Evolutionary conservation across 305 asterid species (phyloP), one percentile per base, ranked within the genome.

Genomic region (Plantago coronopus): DNA sequence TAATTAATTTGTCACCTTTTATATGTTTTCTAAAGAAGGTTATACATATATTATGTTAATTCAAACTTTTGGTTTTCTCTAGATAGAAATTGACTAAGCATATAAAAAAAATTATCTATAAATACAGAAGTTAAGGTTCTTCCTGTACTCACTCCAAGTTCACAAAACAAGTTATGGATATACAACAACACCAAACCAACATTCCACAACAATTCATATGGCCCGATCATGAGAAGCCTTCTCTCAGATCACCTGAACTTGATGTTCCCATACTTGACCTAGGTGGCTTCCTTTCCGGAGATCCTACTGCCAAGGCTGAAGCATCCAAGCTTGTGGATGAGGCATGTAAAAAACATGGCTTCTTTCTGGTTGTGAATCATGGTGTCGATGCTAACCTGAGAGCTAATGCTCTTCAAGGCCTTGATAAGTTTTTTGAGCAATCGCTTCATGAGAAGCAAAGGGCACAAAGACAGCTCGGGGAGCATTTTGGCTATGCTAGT

Each of bases 401-500:
- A 14, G 17, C 29, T 2, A 63, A 70, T 13, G 84, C 87, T 3
- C 83, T 78, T 29, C 60, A 18, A 27, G 61, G 40, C 62, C 74
- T 83, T 79, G 72, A 72, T 31, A 27, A n/a, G 4, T 80, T 80
- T 72, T 83, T 83, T 21, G 76, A 70, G 13, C 72, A 69, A 13
- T 74, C 90, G 2, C 81, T 78, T 17, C 54, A 48, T 2, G 66
- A 72, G 16, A 83, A 83, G 72, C 75, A 76, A 49, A 74, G 42
- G 62, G 84, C 76, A 57, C 69, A 77, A 12, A 74, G 97, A 65
- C 81, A 79, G 50, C 45, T 72, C 1, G 97, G 97, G 0, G 95
- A 89, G 42, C 83, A 73, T 61, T 79, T 86, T 46, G 97, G 97
- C 18, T 89, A 87, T 57, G 88, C 97, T 12, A 89, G 95, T 46